Percentiles rank a stretch among this genome's conserved stretches.
These are phyloP conservation scores for Parachaetomium inaequale DNA, from an alignment of 495 filamentous ascomycete species.

Conservation along the genomic window DNA sequence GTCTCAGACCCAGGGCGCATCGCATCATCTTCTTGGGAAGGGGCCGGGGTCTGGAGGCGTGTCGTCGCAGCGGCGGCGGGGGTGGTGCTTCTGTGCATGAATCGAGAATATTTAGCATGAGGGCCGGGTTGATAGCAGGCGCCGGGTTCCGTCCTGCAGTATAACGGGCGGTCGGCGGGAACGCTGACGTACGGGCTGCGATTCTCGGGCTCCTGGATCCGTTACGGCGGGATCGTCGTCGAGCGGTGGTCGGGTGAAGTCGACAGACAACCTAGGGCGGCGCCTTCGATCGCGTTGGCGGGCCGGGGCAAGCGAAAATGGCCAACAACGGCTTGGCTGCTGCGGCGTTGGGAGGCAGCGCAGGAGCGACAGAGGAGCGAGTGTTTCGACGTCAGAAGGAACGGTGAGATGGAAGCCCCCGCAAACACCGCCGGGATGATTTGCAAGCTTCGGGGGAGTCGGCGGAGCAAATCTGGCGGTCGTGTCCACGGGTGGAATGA, in stretches of 20 bases:
- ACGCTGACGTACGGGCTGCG: conserved; percentile 12
- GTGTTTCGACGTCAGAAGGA: conserved; percentile 1
- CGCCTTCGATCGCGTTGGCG: conserved; percentile 10
- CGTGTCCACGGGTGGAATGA: conserved; percentile 1
- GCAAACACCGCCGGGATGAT: conserved; percentile 16
- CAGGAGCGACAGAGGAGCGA: not conserved
- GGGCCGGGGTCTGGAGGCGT: conserved; percentile 16
- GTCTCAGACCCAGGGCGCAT: conserved; percentile 39
- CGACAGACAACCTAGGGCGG: not conserved
- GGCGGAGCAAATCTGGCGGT: not conserved
- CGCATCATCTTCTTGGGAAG: conserved; percentile 37
- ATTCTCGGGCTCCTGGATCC: conserved; percentile 10
- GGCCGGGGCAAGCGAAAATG: conserved; percentile 9
- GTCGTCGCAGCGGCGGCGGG: conserved; percentile 22
- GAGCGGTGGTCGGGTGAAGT: not conserved
- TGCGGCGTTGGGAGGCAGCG: conserved; percentile 8
- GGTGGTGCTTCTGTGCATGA: conserved; percentile 32
- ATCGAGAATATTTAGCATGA: conserved; percentile 34
- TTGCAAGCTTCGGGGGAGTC: conserved; percentile 5
- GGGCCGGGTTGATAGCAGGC: conserved; percentile 15
- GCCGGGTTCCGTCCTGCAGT: not conserved
- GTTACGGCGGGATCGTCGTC: conserved; percentile 16
- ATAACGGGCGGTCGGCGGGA: not conserved
- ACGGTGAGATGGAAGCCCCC: not conserved
- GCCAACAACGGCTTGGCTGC: conserved; percentile 16